Conservation (phyloP, 495 filamentous ascomycete species). For the Penicillium chermesinum region DNA sequence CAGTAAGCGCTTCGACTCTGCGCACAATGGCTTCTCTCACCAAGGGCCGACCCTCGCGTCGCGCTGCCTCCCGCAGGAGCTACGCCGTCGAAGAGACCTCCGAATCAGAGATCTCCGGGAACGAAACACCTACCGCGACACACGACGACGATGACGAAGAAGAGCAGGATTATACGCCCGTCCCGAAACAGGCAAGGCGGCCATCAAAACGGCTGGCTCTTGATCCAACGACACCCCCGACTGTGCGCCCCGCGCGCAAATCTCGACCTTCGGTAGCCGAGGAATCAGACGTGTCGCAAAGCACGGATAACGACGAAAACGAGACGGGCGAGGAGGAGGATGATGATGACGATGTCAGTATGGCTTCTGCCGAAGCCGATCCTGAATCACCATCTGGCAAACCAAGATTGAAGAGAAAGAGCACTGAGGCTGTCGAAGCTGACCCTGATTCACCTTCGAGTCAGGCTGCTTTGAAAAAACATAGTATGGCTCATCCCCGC, state of each 20-base stretch:
- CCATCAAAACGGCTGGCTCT: slow-evolving; percentile 51
- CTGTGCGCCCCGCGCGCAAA: slow-evolving; percentile 30
- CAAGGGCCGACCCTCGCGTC: slow-evolving; percentile 68
- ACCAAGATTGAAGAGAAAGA: slow-evolving; percentile 54
- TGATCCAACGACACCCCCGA: slow-evolving; percentile 45
- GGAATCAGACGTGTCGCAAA: slow-evolving; percentile 29
- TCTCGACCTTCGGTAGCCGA: slow-evolving; percentile 30
- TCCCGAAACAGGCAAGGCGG: slow-evolving; percentile 48
- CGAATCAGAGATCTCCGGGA: slow-evolving; percentile 59
- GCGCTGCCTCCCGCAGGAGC: slow-evolving; percentile 63
- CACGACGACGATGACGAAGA: slow-evolving; percentile 43
- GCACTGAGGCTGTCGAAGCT: slow-evolving; percentile 35
- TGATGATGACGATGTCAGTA: slow-evolving; percentile 43
- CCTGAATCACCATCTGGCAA: slow-evolving; percentile 62
- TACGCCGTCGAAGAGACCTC: slow-evolving; percentile 69
- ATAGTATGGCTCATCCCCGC: slow-evolving; percentile 57
- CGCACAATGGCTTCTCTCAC: slow-evolving; percentile 54
- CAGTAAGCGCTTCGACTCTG: slow-evolving; percentile 14
- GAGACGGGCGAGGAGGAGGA: slow-evolving; percentile 18
- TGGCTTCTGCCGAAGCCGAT: slow-evolving; percentile 40
- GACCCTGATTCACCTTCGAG: slow-evolving; percentile 61
- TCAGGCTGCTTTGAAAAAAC: slow-evolving; percentile 57
- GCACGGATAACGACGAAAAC: slow-evolving; percentile 24
- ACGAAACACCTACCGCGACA: slow-evolving; percentile 44
- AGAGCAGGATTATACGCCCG: slow-evolving; percentile 73